phyloP scores from a whole-genome alignment of 2,329 filamentous ascomycete genomes.

The Aureobasidium sp. region DNA sequence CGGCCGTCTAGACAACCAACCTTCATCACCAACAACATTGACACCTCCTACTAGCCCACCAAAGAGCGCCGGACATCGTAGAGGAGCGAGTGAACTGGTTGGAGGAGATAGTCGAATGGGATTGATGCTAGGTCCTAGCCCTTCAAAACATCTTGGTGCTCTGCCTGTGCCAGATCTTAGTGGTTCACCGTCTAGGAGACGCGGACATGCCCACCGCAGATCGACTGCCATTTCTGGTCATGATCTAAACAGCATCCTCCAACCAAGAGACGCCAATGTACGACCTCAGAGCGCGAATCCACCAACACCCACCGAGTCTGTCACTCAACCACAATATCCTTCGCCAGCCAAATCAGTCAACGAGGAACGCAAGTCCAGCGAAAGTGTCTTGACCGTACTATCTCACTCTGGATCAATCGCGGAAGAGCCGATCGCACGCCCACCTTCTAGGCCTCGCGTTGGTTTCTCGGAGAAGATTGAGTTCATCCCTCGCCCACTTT shows the following conservation, averaged over 20 bases:
- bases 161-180: constrained; percentile 46
- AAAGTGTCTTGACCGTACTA: background rate
- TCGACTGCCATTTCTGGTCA: constrained; percentile 76
- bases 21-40: constrained; percentile 27
- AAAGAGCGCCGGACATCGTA: constrained; percentile 55
- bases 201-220: constrained; percentile 71
- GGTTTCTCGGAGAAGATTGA: constrained; percentile 79
- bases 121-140: constrained; percentile 56
- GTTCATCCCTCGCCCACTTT: constrained; percentile 74
- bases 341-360: constrained; percentile 2
- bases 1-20: constrained; percentile 24
- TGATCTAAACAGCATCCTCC: constrained; percentile 64
- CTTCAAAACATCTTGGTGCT: constrained; percentile 54
- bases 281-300: constrained; percentile 2
- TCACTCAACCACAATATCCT: background rate
- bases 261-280: constrained; percentile 44
- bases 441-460: constrained; percentile 54
- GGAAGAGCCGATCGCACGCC: constrained; percentile 18
- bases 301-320: background rate
- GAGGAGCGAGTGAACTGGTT: constrained; percentile 80
- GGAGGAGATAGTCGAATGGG: constrained; percentile 54
- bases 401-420: background rate
- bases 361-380: background rate
- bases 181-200: constrained; percentile 44
- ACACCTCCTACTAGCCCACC: constrained; percentile 37